Conservation (phyloP, 352 stramenopile genomes). For the Phytopythium helicoides region DNA sequence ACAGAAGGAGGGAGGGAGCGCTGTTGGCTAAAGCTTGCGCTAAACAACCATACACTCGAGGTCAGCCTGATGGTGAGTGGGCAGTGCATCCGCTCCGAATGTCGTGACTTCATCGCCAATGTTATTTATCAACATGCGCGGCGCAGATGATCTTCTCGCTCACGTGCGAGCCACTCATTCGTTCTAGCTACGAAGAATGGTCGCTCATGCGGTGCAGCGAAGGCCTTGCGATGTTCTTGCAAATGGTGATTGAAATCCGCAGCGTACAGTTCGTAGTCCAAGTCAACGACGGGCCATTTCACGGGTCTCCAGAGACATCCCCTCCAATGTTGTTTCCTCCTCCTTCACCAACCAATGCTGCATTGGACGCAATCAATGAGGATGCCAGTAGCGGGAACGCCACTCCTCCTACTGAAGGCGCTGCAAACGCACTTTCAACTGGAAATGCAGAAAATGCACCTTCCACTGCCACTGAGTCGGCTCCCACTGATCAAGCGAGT, state of each 20-base stretch:
- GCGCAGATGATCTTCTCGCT: constrained; percentile 77
- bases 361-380: not conserved
- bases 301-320: constrained; percentile 9
- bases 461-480: not conserved
- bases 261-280: constrained; percentile 70
- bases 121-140: not conserved
- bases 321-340: not conserved
- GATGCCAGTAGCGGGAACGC: not conserved
- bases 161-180: constrained; percentile 68
- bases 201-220: constrained; percentile 74
- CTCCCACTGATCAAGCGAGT: too few relatives aligned
- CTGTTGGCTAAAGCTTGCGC: constrained; percentile 77
- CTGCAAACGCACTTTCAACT: too few relatives aligned
- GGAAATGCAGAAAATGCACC: not conserved
- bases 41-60: constrained; percentile 81
- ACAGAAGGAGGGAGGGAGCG: constrained; percentile 59
- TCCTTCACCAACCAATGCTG: not conserved
- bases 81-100: too few relatives aligned
- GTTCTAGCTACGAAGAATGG: constrained; percentile 79
- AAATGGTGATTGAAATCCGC: constrained; percentile 71
- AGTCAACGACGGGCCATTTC: constrained; percentile 59
- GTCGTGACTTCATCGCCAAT: not conserved
- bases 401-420: too few relatives aligned
- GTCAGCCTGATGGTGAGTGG: constrained; percentile 66
- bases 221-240: constrained; percentile 65